Base-by-base conservation (phyloP, 164 flowering plant species). In the Macadamia tetraphylla region DNA sequence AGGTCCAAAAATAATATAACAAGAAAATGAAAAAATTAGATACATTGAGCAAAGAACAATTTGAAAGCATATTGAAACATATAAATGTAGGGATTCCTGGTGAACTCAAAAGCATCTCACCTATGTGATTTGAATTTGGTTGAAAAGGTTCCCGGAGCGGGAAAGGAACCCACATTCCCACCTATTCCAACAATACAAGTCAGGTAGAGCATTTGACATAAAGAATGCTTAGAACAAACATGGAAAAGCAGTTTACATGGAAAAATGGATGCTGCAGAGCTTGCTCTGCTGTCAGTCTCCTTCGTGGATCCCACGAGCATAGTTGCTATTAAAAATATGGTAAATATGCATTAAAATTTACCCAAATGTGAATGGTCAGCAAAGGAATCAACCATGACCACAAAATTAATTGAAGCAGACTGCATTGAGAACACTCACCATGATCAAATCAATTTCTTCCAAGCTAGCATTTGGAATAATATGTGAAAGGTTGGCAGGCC, bases 211-310 rank as follows among this genome's bases (percentile, higher is more conserved):
- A 23, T 64, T 9, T 29, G 60, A 48, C 43, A 30, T 63, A 58
- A 62, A 66, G 49, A 62, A 67, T 65, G 63, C 53, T 6, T 32
- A 43, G 35, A 61, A 55, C n/a, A 64, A 60, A 67, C 42, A 14
- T 29, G 32, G 49, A 56, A 68, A 66, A n/a, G 18, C 8, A 67
- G 46, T 56, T 79, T 86, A 87, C 94, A 78, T 85, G 81, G 79
- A 91, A 88, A 74, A 91, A 91, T 17, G 94, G 91, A 77, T 91
- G 97, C 63, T 85, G 84, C 29, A 91, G 78, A 63, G 92, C 70
- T 61, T 86, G 86, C 48, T 87, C 92, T 2, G 97, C 97, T 62
- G 91, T 86, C 64, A 91, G 97, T 77, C 97, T 82, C 71, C 74
- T 86, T 32, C 58, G 74, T 65, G 97, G 94, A 71, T 91, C 88